These are phyloP conservation scores for Irineochytrium annulatum DNA, from an alignment of 192 early-diverging fungal species.

Conservation along the genomic window DNA sequence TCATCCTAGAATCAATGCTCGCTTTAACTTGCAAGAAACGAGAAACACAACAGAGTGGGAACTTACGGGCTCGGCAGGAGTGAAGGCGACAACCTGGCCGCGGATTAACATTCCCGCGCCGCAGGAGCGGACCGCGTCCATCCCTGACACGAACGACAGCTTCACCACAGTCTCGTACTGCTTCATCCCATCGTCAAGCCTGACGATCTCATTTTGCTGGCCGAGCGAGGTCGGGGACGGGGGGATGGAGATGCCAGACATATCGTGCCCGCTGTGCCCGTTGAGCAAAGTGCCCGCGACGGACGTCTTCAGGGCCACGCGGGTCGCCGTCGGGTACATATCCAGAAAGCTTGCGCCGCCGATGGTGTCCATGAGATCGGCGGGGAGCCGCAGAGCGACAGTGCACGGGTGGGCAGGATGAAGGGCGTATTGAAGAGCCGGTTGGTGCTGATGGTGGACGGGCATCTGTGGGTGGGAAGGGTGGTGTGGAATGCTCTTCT, in stretches of 20 bases:
- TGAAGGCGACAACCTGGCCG: conserved; percentile 1
- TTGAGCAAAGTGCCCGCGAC: not conserved
- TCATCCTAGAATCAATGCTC: not conserved
- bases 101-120: conserved; percentile 3
- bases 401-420: not conserved
- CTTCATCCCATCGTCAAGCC: not conserved
- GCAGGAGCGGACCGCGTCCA: not conserved
- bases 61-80: not conserved
- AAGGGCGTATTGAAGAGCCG: not conserved
- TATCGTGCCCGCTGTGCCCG: not conserved
- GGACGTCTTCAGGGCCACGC: not conserved
- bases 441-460: not conserved
- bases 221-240: not conserved
- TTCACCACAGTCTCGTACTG: conserved; percentile 3
- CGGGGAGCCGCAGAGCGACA: not conserved
- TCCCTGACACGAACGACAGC: not conserved
- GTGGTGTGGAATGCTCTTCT: not conserved
- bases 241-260: not conserved
- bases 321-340: conserved; percentile 2
- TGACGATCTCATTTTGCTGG: not conserved
- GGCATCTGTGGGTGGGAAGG: no score
- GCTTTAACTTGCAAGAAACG: not conserved
- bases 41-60: not conserved
- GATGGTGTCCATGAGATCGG: not conserved
- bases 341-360: not conserved